Conservation (phyloP, 2,329 filamentous ascomycete species). For the Truncatella angustata region DNA sequence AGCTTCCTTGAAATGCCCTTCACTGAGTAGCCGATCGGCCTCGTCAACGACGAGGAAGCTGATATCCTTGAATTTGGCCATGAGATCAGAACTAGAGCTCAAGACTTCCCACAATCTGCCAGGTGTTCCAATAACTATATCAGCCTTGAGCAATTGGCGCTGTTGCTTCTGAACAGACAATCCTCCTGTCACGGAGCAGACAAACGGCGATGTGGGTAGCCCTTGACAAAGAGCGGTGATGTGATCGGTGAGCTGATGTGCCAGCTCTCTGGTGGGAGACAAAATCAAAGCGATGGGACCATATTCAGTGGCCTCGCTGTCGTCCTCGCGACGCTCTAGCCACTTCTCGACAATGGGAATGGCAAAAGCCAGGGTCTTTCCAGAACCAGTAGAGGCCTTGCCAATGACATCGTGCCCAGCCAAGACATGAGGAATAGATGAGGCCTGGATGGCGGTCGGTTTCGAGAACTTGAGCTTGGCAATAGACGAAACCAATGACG, state of each 20-base stretch:
- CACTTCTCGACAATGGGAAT: slow-evolving; percentile 89
- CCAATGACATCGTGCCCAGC: slow-evolving; percentile 88
- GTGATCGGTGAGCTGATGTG: slow-evolving; percentile 86
- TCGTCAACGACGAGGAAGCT: slow-evolving; percentile 89
- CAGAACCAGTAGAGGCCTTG: slow-evolving; percentile 93
- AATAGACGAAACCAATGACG: slow-evolving; percentile 69
- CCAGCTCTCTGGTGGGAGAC: slow-evolving; percentile 88
- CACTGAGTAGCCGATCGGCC: slow-evolving; percentile 85
- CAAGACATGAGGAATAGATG: slow-evolving; percentile 78
- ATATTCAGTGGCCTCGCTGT: slow-evolving; percentile 32
- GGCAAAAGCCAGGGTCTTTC: slow-evolving; percentile 92
- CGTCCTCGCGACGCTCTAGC: slow-evolving; percentile 48
- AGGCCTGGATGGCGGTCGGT: slow-evolving; percentile 79
- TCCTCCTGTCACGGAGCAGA: slow-evolving; percentile 91
- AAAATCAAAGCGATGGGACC: slow-evolving; percentile 75
- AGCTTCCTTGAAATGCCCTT: slow-evolving; percentile 93
- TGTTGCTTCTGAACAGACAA: slow-evolving; percentile 95
- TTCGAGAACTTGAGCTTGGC: slow-evolving; percentile 76
- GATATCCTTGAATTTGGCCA: slow-evolving; percentile 69
- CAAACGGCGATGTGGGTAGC: slow-evolving; percentile 59
- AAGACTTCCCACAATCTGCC: slow-evolving; percentile 94
- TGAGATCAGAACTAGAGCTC: slow-evolving; percentile 68
- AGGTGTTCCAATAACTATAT: slow-evolving; percentile 91
- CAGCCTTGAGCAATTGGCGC: slow-evolving; percentile 75
- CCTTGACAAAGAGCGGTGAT: slow-evolving; percentile 70